These are phyloP conservation scores for Xerophyta viscosa DNA, from an alignment of 106 monocot species.

Conservation along the genomic window DNA sequence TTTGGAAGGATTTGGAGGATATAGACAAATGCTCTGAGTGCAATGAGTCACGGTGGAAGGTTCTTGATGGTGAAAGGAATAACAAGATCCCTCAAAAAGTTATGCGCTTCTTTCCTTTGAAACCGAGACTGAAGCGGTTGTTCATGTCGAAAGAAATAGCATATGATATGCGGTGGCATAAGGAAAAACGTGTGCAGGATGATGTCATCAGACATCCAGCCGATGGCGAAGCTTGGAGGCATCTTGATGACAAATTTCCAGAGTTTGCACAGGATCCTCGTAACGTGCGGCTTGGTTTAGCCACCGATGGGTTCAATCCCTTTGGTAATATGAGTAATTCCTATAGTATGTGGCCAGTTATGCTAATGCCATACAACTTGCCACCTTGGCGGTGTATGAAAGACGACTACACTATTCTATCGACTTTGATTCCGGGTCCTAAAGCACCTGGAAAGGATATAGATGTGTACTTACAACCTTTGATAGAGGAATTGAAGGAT, in stretches of 20 bases:
- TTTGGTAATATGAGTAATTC: not conserved
- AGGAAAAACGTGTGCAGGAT: not conserved
- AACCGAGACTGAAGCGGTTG: not conserved
- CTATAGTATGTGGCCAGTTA: constrained; percentile 5
- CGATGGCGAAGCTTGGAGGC: not conserved
- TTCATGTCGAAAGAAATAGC: constrained; percentile 7
- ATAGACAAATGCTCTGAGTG: not conserved
- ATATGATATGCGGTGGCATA: constrained; percentile 1
- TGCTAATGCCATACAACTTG: constrained; percentile 5
- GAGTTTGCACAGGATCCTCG: not conserved
- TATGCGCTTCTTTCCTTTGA: constrained; percentile 3
- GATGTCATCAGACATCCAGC: not conserved
- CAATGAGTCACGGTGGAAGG: not conserved
- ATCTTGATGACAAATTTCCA: not conserved
- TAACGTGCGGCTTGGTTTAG: constrained; percentile 9
- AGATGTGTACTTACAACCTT: constrained; percentile 9
- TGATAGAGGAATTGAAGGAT: constrained; percentile 4
- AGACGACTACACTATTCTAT: not conserved
- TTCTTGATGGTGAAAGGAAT: not conserved
- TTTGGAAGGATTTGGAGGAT: not conserved
- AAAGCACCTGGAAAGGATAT: constrained; percentile 1
- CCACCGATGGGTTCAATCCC: constrained; percentile 11
- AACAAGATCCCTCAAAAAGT: not conserved
- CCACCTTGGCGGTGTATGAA: constrained; percentile 10
- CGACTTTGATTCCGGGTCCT: not conserved